These are phyloP conservation scores for Lentinula edodes DNA, from an alignment of 768 basidiomycete species.

Conservation along the genomic window DNA sequence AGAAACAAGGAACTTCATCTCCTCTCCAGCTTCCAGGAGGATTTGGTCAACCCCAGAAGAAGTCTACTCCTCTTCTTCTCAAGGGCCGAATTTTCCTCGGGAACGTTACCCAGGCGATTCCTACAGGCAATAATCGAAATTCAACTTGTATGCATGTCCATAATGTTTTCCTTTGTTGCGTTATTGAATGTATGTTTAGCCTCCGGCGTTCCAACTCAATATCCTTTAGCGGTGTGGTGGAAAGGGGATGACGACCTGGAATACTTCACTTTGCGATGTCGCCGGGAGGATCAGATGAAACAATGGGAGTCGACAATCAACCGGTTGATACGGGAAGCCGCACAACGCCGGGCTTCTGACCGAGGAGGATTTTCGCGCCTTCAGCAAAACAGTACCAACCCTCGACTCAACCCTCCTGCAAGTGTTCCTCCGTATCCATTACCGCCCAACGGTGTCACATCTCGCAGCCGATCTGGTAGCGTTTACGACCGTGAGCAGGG, in stretches of 20 bases:
- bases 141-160: slow-evolving; percentile 48
- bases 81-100: slow-evolving; percentile 97
- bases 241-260: slow-evolving; percentile 90
- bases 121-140: slow-evolving; percentile 44
- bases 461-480: slow-evolving; percentile 4
- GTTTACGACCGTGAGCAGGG: slow-evolving; percentile 5
- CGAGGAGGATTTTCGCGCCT: slow-evolving; percentile 54
- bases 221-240: slow-evolving; percentile 91
- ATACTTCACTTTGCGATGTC: slow-evolving; percentile 90
- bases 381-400: slow-evolving; percentile 42
- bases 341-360: slow-evolving; percentile 64
- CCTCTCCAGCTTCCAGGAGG: slow-evolving; percentile 40
- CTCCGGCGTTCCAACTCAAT: slow-evolving; percentile 47
- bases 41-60: slow-evolving; percentile 55
- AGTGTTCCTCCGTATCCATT: slow-evolving; percentile 5
- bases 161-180: slow-evolving; percentile 1
- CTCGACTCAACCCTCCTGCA: slow-evolving; percentile 10
- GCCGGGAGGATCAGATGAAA: slow-evolving; percentile 85
- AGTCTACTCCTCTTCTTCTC: slow-evolving; percentile 75
- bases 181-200: slow-evolving; percentile 23
- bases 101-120: slow-evolving; percentile 83
- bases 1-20: slow-evolving; percentile 63
- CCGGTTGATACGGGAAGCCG: slow-evolving; percentile 75
- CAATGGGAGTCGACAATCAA: slow-evolving; percentile 92
- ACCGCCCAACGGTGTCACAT: neutral